A percentile compares a stretch with the other conserved stretches of the same genome.
Evolutionary conservation across 2,329 filamentous ascomycete species (phyloP).

Genomic region (Elsinoe batatas): DNA sequence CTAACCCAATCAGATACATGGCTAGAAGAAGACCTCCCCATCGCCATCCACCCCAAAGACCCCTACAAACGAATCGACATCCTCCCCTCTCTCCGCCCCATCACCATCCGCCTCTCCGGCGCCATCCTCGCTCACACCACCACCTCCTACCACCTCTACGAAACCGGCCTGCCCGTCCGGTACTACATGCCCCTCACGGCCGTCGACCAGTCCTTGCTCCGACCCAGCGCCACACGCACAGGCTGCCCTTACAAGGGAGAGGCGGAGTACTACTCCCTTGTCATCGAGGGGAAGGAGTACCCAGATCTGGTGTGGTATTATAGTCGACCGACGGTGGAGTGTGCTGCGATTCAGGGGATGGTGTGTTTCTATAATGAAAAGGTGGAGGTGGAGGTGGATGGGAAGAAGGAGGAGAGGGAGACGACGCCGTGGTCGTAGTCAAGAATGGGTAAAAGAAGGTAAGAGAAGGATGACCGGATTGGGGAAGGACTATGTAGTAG

Average conservation of each 20-base stretch:
- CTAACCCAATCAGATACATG: slow-evolving; percentile 30
- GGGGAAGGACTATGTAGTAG: background rate
- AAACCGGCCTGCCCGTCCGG: slow-evolving; percentile 49
- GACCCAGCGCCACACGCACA: slow-evolving; percentile 43
- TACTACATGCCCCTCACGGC: slow-evolving; percentile 50
- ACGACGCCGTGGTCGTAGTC: slow-evolving; percentile 23
- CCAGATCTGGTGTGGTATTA: slow-evolving; percentile 56
- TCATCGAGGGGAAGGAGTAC: slow-evolving; percentile 35
- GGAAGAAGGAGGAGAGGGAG: slow-evolving; percentile 24
- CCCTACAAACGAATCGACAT: slow-evolving; percentile 57
- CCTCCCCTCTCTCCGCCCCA: slow-evolving; percentile 43
- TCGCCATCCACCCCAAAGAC: slow-evolving; percentile 56
- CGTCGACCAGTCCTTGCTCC: slow-evolving; percentile 34
- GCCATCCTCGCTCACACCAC: slow-evolving; percentile 38
- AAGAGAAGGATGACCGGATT: background rate
- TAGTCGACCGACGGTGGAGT: slow-evolving; percentile 46
- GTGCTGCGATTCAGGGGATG: slow-evolving; percentile 43
- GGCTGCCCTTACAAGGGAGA: slow-evolving; percentile 59
- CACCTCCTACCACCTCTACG: slow-evolving; percentile 45
- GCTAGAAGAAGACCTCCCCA: slow-evolving; percentile 51
- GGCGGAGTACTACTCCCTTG: slow-evolving; percentile 52
- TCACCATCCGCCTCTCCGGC: slow-evolving; percentile 44
- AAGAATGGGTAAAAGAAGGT: background rate
- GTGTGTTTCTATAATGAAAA: slow-evolving; percentile 59
- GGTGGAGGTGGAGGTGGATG: slow-evolving; percentile 50